A percentile compares a stretch with the other conserved stretches of the same genome.
phyloP scores from a whole-genome alignment of 1,284 basidiomycete species.

The Sutorius eximius region DNA sequence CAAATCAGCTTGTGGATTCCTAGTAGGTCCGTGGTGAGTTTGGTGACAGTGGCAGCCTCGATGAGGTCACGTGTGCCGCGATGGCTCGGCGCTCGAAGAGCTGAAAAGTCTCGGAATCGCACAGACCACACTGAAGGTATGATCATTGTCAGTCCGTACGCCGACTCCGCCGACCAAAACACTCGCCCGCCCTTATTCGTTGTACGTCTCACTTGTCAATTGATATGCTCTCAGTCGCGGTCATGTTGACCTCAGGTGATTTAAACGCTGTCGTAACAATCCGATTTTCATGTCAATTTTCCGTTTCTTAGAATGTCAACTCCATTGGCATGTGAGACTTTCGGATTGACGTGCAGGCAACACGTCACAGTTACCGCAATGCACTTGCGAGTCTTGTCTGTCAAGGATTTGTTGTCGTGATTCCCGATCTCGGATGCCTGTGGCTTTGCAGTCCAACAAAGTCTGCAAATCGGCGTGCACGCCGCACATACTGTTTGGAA shows the following conservation, averaged over 20 bases:
- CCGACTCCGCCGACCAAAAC: too few species aligned
- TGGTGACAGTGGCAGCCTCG: too few species aligned
- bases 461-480: not conserved
- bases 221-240: not conserved
- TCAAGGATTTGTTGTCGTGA: not conserved
- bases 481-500: not conserved
- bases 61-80: constrained; percentile 43
- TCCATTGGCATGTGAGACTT: not conserved
- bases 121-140: too few species aligned
- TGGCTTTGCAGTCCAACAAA: not conserved
- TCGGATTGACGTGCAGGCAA: not conserved
- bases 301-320: not conserved
- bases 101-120: too few species aligned
- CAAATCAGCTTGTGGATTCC: constrained; percentile 98
- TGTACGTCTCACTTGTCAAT: too few species aligned
- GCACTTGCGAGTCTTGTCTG: not conserved
- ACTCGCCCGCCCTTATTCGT: too few species aligned
- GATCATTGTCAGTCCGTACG: too few species aligned
- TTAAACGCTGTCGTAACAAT: too few species aligned
- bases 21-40: constrained; percentile 38
- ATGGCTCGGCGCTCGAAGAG: too few species aligned
- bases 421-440: not conserved
- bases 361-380: not conserved
- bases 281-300: too few species aligned
- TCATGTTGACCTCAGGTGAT: not conserved